Percentiles rank a stretch among this genome's conserved stretches.
Conservation (phyloP, 1,284 basidiomycete species). For the Trametes hirsuta region DNA sequence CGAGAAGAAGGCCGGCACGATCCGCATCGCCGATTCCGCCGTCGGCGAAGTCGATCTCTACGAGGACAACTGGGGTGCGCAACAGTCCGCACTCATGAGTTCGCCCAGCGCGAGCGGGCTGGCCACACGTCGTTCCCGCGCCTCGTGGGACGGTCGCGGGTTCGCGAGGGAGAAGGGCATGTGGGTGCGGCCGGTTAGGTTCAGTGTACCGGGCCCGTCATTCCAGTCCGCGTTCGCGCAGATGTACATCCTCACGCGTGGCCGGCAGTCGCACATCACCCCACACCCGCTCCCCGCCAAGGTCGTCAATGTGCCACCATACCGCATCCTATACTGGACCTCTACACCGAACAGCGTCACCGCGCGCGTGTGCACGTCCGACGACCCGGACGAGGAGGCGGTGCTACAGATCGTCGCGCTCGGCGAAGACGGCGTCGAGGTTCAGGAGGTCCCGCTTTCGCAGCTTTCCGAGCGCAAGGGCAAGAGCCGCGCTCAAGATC, state of each 20-base stretch:
- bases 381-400: constrained; percentile 35
- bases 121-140: constrained; percentile 45
- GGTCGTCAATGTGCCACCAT: constrained; percentile 49
- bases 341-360: constrained; percentile 56
- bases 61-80: constrained; percentile 46
- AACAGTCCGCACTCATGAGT: constrained; percentile 19
- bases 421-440: constrained; percentile 69
- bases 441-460: constrained; percentile 60
- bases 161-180: constrained; percentile 45
- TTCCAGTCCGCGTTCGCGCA: constrained; percentile 33
- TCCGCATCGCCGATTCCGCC: constrained; percentile 75
- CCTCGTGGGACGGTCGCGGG: constrained; percentile 55
- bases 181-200: constrained; percentile 59
- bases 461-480: constrained; percentile 49
- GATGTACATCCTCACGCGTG: constrained; percentile 69
- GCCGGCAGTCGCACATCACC: constrained; percentile 67
- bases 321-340: constrained; percentile 61
- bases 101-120: constrained; percentile 31
- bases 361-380: constrained; percentile 50
- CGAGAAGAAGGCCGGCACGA: constrained; percentile 81
- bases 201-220: constrained; percentile 50
- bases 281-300: constrained; percentile 67
- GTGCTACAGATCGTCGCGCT: constrained; percentile 71
- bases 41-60: constrained; percentile 75
- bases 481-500: constrained; percentile 47